Conservation (phyloP, 2,329 filamentous ascomycete species). For the Cercospora sojina region DNA sequence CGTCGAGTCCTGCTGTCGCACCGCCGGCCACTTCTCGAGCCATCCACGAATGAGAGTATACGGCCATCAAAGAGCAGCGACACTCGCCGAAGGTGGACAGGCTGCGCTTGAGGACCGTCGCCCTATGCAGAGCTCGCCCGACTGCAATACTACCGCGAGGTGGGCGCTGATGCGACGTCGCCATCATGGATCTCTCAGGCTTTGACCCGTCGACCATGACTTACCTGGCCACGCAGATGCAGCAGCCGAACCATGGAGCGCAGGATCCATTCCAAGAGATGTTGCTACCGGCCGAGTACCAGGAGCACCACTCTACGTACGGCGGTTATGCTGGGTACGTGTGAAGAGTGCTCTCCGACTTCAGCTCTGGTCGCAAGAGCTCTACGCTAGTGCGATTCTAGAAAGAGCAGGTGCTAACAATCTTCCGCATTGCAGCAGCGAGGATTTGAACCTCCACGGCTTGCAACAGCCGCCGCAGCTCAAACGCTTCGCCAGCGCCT, state of each 20-base stretch:
- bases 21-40: not conserved
- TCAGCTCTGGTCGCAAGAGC: not conserved
- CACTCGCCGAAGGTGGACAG: not conserved
- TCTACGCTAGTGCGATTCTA: not conserved
- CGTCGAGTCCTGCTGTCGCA: not conserved
- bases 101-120: not conserved
- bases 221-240: conserved; percentile 59
- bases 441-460: conserved; percentile 33
- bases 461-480: conserved; percentile 30
- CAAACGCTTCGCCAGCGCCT: conserved; percentile 41
- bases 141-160: conserved; percentile 16
- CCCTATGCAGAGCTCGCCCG: conserved; percentile 21
- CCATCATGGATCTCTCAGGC: conserved; percentile 31
- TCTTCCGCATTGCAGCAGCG: conserved; percentile 25
- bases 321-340: conserved; percentile 60
- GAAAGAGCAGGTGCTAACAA: conserved; percentile 12
- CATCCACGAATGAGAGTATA: not conserved
- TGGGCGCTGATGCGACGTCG: conserved; percentile 26
- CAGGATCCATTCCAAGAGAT: conserved; percentile 45
- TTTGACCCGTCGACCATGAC: conserved; percentile 51
- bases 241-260: conserved; percentile 53
- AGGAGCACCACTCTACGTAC: conserved; percentile 60
- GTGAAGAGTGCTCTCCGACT: not conserved
- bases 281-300: conserved; percentile 55
- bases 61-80: not conserved